Evolutionary conservation across 805 yeast species (phyloP), one percentile per base, ranked within the genome.

Genomic region (Torulaspora indica): DNA sequence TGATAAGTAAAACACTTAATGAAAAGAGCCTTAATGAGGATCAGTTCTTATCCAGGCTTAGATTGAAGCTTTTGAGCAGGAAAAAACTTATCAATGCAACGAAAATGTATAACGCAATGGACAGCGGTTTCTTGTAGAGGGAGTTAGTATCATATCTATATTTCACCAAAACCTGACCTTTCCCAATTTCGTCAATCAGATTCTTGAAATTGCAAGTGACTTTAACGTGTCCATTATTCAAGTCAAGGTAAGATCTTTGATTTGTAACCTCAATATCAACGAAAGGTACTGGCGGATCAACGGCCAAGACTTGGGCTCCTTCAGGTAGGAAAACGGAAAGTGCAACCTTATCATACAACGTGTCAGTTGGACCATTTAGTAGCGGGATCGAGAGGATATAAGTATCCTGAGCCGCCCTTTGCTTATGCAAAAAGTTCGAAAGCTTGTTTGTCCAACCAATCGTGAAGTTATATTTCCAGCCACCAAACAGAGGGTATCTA

Each of bases 401-500:
- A 10, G 70, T 64, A 46, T 77, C 80, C 13, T 67, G 67, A 8
- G 69, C 68, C 15, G 53, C 57, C 22, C 53, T 47, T 13, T 71
- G 54, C 32, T 63, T 56, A 54, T 68, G 79, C 41, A 85, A 70
- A 53, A 74, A 81, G 35, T 77, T 67, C 12, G 68, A 57, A 33
- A 90, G 66, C 15, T 72, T 68, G 51, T 79, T 76, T 39, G 82
- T 78, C 96, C 96, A 93, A n/a, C 98, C 98, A 54, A 91, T 66
- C 17, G 98, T 93, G 73, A 87, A 93, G 68, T 91, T 88, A 68
- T 88, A 91, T 57, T 81, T 76, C 98, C 98, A 93, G 34, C 90
- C 95, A 38, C 98, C 98, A 66, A 87, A 85, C 5, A 93, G 63
- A n/a, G 98, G 98, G 71, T 73, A 93, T 64, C 98, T 77, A 45